phyloP scores from a whole-genome alignment of 257 asterid genomes.

The Solanum ossicruentum region DNA sequence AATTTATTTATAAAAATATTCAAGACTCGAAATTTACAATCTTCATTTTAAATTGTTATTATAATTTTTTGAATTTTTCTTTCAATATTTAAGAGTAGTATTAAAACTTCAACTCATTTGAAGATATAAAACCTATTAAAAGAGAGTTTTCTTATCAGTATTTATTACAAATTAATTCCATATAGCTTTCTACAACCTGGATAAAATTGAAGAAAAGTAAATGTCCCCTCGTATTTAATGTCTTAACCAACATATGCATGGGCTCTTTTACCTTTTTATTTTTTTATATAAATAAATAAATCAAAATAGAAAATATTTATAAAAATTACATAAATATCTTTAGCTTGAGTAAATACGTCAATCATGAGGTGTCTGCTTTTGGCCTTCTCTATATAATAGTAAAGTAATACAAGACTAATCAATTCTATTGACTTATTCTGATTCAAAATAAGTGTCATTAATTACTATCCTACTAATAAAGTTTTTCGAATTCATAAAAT shows the following conservation, averaged over 20 bases:
- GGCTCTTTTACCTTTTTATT: not conserved
- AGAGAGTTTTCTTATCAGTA: not conserved
- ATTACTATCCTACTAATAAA: not conserved
- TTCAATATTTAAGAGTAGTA: not conserved
- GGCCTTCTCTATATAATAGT: too few relatives aligned
- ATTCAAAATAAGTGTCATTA: not conserved
- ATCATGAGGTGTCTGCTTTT: too few relatives aligned
- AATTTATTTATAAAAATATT: not conserved
- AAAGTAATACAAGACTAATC: not conserved
- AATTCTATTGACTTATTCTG: not conserved
- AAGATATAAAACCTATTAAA: not conserved
- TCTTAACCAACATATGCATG: not conserved
- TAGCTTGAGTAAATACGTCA: too few relatives aligned
- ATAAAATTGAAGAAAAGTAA: not conserved
- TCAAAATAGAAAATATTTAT: too few relatives aligned
- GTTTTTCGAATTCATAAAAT: not conserved
- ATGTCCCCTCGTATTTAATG: conserved; percentile 1
- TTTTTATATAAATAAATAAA: too few relatives aligned
- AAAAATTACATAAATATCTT: too few relatives aligned
- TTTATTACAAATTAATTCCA: not conserved
- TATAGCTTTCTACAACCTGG: not conserved
- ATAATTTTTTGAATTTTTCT: not conserved
- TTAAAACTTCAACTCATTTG: not conserved
- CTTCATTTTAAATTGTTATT: not conserved
- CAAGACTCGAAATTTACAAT: fast-evolving